phyloP scores from a whole-genome alignment of 2,329 filamentous ascomycete genomes.

The Microdochium nivale region DNA sequence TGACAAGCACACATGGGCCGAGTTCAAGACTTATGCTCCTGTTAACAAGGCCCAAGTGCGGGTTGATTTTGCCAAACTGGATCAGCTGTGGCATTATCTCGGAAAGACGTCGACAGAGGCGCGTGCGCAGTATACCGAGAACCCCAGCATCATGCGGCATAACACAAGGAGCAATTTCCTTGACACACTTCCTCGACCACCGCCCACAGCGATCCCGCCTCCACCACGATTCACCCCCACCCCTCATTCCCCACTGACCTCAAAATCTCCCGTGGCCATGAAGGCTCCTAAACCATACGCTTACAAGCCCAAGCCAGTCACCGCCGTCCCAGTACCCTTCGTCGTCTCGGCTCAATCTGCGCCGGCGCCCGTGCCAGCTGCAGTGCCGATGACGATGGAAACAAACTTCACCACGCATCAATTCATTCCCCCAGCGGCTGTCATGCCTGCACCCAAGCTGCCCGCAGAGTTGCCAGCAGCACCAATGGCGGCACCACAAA shows the following conservation, averaged over 20 bases:
- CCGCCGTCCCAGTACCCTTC: conserved; percentile 13
- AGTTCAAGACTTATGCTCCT: conserved; percentile 62
- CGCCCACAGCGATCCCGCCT: conserved; percentile 11
- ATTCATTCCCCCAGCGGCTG: conserved; percentile 16
- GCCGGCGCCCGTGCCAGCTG: conserved; percentile 3
- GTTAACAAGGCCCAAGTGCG: conserved; percentile 54
- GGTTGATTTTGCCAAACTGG: conserved; percentile 61
- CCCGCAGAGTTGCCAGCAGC: neutral
- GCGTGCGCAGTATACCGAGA: conserved; percentile 82
- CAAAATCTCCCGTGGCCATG: conserved; percentile 3
- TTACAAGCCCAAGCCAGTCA: conserved; percentile 18
- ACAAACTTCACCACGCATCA: conserved; percentile 16
- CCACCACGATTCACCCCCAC: conserved; percentile 18
- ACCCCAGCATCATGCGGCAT: conserved; percentile 49
- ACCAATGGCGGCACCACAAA: neutral
- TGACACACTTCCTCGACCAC: conserved; percentile 54
- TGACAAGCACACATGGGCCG: conserved; percentile 65
- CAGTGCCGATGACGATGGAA: conserved; percentile 2
- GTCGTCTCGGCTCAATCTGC: conserved; percentile 9
- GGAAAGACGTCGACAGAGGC: conserved; percentile 81
- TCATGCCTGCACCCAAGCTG: neutral
- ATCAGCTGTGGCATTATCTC: conserved; percentile 84
- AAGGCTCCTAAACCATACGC: conserved; percentile 21
- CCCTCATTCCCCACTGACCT: conserved; percentile 12
- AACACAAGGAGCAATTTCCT: conserved; percentile 65